A percentile compares a stretch with the other conserved stretches of the same genome.
phyloP scores from a whole-genome alignment of 75 land plant genomes.

The Sequoia sempervirens region DNA sequence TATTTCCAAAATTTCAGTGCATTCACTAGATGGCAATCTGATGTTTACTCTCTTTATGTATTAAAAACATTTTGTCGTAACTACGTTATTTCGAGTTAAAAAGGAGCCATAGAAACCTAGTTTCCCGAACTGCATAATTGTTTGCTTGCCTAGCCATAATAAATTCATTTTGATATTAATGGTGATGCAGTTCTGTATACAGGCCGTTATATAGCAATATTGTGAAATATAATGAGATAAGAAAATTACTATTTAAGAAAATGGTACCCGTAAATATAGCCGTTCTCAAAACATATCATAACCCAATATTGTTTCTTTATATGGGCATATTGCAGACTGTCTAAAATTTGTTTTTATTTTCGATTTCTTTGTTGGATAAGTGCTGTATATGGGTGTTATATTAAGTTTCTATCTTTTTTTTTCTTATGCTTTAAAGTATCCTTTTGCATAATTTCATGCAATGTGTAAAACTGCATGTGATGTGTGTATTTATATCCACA shows the following conservation, averaged over 20 bases:
- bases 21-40: neutral
- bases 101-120: neutral
- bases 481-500: too few species aligned
- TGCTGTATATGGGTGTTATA: too few species aligned
- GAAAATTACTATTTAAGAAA: neutral
- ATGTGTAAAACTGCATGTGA: too few species aligned
- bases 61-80: neutral
- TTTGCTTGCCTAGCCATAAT: neutral
- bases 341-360: too few species aligned
- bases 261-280: too few species aligned
- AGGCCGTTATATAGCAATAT: neutral
- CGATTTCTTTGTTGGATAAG: too few species aligned
- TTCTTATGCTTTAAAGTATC: too few species aligned
- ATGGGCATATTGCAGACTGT: too few species aligned
- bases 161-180: neutral
- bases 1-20: neutral
- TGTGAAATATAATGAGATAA: neutral
- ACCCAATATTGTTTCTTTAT: too few species aligned
- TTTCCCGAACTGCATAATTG: neutral
- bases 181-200: neutral
- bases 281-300: too few species aligned
- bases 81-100: neutral
- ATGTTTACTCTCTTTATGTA: neutral
- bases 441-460: too few species aligned
- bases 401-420: too few species aligned